Evolutionary conservation across 345 rosid genomes (phyloP).

Genomic region (Linum usitatissimum): DNA sequence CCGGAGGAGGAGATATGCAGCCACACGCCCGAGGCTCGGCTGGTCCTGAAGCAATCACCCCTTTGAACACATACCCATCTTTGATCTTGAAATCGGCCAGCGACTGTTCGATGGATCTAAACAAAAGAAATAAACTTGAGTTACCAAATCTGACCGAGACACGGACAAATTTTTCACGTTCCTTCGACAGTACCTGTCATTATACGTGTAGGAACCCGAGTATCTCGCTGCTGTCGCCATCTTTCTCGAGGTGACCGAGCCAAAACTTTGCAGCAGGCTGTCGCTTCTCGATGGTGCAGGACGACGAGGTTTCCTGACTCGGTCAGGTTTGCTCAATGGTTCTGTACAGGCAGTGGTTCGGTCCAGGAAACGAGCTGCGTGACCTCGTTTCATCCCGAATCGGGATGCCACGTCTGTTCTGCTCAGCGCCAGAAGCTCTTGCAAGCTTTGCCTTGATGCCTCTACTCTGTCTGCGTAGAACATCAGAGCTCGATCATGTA

Average conservation of each 20-base stretch:
- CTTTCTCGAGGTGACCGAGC: slow-evolving; percentile 21
- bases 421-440: slow-evolving; percentile 38
- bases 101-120: slow-evolving; percentile 31
- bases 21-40: slow-evolving; percentile 50
- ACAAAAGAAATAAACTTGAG: too few species aligned
- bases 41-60: slow-evolving; percentile 52
- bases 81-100: slow-evolving; percentile 39
- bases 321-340: slow-evolving; percentile 21
- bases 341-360: slow-evolving; percentile 32
- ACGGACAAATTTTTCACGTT: too few species aligned
- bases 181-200: slow-evolving; percentile 7
- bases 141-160: too few species aligned
- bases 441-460: slow-evolving; percentile 38
- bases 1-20: slow-evolving; percentile 44
- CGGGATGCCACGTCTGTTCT: slow-evolving; percentile 31
- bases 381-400: slow-evolving; percentile 59
- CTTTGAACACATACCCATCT: slow-evolving; percentile 50
- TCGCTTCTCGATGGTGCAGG: slow-evolving; percentile 20
- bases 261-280: slow-evolving; percentile 22
- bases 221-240: slow-evolving; percentile 16
- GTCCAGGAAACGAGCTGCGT: slow-evolving; percentile 39
- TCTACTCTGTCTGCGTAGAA: slow-evolving; percentile 46
- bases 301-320: slow-evolving; percentile 12
- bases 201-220: slow-evolving; percentile 10
- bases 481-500: slow-evolving; percentile 52